phyloP scores from a whole-genome alignment of 768 basidiomycete species.

The Cystobasidium onofrii region DNA sequence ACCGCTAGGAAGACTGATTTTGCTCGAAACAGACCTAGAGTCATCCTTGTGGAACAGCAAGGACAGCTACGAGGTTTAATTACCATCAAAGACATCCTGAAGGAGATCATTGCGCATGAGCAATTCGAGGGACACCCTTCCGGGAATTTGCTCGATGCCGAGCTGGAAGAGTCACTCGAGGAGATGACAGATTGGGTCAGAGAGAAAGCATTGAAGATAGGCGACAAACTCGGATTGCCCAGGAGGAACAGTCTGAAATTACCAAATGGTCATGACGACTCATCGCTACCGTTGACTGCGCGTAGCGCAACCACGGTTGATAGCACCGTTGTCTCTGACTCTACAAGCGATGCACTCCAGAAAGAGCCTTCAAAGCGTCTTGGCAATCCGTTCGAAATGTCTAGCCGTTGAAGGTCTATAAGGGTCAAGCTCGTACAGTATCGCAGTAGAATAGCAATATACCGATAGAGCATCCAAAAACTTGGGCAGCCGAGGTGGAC shows the following conservation, averaged over 20 bases:
- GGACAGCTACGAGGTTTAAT: conserved; percentile 75
- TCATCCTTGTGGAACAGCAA: conserved; percentile 86
- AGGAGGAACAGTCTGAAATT: conserved; percentile 9
- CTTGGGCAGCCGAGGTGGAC: too few species aligned
- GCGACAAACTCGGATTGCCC: not conserved
- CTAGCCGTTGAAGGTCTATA: not conserved
- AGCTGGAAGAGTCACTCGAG: conserved; percentile 40
- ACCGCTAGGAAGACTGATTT: not conserved
- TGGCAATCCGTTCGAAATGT: conserved; percentile 25
- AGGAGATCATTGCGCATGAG: conserved; percentile 57
- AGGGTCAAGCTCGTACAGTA: too few species aligned
- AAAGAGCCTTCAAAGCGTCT: not conserved
- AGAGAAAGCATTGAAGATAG: conserved; percentile 1
- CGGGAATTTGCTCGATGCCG: conserved; percentile 27
- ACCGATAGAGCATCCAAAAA: too few species aligned
- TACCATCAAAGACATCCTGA: conserved; percentile 91
- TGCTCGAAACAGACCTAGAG: conserved; percentile 63
- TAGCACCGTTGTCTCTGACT: conserved; percentile 2
- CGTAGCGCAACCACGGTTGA: not conserved
- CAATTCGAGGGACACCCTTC: conserved; percentile 33
- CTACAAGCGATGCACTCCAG: not conserved
- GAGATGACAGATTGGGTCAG: conserved; percentile 38
- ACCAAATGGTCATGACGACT: not conserved
- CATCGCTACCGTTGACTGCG: conserved; percentile 1
- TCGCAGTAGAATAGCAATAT: too few species aligned